phyloP scores from a whole-genome alignment of 257 asterid species.

The Anisodus acutangulus region DNA sequence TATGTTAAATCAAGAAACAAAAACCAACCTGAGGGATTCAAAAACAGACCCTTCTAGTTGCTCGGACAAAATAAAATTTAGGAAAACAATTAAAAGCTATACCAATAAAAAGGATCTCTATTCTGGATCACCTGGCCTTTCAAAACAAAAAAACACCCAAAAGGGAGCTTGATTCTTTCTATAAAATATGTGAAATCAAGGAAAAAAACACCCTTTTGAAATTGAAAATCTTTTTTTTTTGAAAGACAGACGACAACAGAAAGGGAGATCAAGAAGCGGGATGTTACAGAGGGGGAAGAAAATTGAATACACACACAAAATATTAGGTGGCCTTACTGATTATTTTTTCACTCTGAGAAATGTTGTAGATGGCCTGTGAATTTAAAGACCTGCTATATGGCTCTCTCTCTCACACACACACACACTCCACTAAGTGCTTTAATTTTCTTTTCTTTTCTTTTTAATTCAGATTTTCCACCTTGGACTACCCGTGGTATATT shows the following conservation, averaged over 20 bases:
- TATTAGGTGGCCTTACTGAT: conserved; percentile 51
- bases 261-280: conserved; percentile 93
- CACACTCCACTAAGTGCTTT: conserved; percentile 33
- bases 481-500: no score
- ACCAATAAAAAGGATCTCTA: conserved; percentile 53
- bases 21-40: conserved; percentile 43
- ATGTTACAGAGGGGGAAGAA: conserved; percentile 49
- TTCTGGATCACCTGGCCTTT: conserved; percentile 94
- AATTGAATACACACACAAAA: conserved; percentile 33
- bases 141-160: conserved; percentile 49
- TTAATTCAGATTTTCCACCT: not conserved
- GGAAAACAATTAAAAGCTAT: conserved; percentile 15
- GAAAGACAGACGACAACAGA: conserved; percentile 93
- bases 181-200: conserved; percentile 24
- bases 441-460: not conserved
- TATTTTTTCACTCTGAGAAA: conserved; percentile 56
- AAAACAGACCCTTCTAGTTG: conserved; percentile 65
- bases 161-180: conserved; percentile 38
- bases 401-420: not conserved
- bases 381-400: conserved; percentile 52
- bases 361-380: conserved; percentile 10
- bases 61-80: conserved; percentile 27
- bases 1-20: conserved; percentile 26
- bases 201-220: conserved; percentile 52
- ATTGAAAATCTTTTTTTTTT: conserved; percentile 32